Evolutionary conservation across 2,329 filamentous ascomycete species (phyloP).

Genomic region (Fusarium sp.): DNA sequence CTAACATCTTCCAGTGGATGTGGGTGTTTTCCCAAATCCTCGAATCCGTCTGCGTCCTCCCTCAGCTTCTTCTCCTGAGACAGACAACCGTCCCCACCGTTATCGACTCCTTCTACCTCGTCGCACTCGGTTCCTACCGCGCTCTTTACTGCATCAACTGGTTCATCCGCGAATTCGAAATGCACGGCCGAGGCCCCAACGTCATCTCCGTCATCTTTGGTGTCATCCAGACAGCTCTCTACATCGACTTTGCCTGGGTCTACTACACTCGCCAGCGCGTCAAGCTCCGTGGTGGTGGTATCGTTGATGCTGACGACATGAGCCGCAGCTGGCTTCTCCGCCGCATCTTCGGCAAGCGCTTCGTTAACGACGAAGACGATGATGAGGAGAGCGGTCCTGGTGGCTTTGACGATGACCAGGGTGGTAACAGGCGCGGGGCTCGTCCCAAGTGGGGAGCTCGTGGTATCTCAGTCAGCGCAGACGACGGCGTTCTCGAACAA

Average conservation of each 20-base stretch:
- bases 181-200: constrained; percentile 69
- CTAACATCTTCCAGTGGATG: constrained; percentile 67
- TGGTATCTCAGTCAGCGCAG: constrained; percentile 74
- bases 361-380: constrained; percentile 60
- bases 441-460: constrained; percentile 71
- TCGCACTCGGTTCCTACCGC: constrained; percentile 87
- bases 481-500: constrained; percentile 67
- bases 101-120: constrained; percentile 95
- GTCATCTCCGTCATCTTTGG: constrained; percentile 86
- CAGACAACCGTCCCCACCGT: constrained; percentile 97
- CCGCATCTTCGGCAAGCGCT: constrained; percentile 75
- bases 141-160: constrained; percentile 92
- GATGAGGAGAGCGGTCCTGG: constrained; percentile 70
- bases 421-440: constrained; percentile 45
- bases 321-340: constrained; percentile 85
- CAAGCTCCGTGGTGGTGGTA: constrained; percentile 86
- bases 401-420: constrained; percentile 55
- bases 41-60: constrained; percentile 89
- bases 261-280: constrained; percentile 94
- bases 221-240: constrained; percentile 87
- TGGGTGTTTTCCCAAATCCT: constrained; percentile 93
- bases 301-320: constrained; percentile 91
- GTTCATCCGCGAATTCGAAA: constrained; percentile 76
- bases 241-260: constrained; percentile 95
- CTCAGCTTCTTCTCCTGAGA: constrained; percentile 89